Evolutionary conservation across 768 basidiomycete species (phyloP).

Genomic region (Mycena vulgaris): DNA sequence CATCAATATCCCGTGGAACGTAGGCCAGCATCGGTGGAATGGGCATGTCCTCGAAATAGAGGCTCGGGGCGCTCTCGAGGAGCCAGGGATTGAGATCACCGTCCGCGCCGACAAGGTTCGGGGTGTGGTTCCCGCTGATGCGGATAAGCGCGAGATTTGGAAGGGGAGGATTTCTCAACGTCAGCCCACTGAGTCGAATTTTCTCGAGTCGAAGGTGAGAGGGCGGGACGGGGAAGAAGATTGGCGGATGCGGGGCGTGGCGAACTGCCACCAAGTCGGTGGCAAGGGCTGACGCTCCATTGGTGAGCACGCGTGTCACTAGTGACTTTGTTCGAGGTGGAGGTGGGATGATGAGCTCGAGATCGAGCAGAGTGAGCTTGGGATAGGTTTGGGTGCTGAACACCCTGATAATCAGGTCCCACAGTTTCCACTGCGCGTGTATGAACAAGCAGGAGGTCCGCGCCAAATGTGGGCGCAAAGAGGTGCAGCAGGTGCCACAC

Average conservation of each 20-base stretch:
- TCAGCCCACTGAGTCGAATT: neutral
- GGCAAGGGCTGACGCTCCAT: neutral
- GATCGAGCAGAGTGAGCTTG: conserved; percentile 15
- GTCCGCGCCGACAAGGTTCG: conserved; percentile 1
- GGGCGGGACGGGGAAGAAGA: conserved; percentile 8
- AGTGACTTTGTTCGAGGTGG: neutral
- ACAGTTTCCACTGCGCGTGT: conserved; percentile 10
- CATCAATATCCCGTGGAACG: neutral
- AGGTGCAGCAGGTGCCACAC: neutral
- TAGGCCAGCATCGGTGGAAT: conserved; percentile 13
- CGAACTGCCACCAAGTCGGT: neutral
- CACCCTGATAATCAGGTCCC: conserved; percentile 1
- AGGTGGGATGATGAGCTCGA: neutral
- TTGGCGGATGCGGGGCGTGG: neutral
- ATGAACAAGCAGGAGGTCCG: conserved; percentile 12
- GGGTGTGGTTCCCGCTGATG: neutral
- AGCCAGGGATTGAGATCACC: conserved; percentile 23
- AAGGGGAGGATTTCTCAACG: neutral
- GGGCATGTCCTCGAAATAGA: conserved; percentile 16
- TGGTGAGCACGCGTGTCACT: neutral
- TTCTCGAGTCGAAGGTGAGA: neutral
- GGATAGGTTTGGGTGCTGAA: conserved; percentile 4
- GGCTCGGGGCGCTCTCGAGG: conserved; percentile 8
- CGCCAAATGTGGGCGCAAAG: neutral
- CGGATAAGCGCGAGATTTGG: neutral